phyloP scores from a whole-genome alignment of 2,329 filamentous ascomycete genomes.

The Talaromyces albobiverticillius region DNA sequence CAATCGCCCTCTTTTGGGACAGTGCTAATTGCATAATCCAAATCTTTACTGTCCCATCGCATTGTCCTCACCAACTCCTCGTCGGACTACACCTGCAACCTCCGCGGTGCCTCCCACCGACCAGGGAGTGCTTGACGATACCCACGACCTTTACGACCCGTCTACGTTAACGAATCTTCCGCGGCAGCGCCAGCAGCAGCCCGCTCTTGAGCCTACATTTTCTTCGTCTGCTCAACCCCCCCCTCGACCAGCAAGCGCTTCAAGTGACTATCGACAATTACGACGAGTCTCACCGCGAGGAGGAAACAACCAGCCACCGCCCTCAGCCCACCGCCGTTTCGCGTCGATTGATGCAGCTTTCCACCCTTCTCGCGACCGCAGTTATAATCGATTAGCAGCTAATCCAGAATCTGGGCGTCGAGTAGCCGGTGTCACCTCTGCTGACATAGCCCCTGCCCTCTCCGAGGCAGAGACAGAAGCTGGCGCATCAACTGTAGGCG shows the following conservation, averaged over 20 bases:
- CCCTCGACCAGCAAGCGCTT: conserved; percentile 52
- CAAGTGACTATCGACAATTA: conserved; percentile 51
- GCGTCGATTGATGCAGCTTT: conserved; percentile 44
- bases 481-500: conserved; percentile 31
- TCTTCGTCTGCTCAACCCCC: conserved; percentile 36
- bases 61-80: conserved; percentile 33
- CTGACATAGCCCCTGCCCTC: conserved; percentile 27
- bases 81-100: conserved; percentile 19
- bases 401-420: background rate
- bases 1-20: conserved; percentile 9
- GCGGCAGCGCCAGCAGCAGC: conserved; percentile 48
- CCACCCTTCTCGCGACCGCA: conserved; percentile 28
- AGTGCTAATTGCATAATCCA: too few relatives aligned
- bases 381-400: conserved; percentile 27
- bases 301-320: conserved; percentile 37
- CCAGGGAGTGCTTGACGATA: conserved; percentile 48
- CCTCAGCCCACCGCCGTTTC: conserved; percentile 36
- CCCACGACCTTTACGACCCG: conserved; percentile 53
- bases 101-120: conserved; percentile 44
- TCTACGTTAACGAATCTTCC: conserved; percentile 41
- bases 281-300: conserved; percentile 52
- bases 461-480: conserved; percentile 34
- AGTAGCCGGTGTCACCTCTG: conserved; percentile 17
- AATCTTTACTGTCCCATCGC: conserved; percentile 18
- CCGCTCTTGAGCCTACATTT: conserved; percentile 39